Conservation (phyloP, 345 rosid species). For the Eucalyptus leucophloia region DNA sequence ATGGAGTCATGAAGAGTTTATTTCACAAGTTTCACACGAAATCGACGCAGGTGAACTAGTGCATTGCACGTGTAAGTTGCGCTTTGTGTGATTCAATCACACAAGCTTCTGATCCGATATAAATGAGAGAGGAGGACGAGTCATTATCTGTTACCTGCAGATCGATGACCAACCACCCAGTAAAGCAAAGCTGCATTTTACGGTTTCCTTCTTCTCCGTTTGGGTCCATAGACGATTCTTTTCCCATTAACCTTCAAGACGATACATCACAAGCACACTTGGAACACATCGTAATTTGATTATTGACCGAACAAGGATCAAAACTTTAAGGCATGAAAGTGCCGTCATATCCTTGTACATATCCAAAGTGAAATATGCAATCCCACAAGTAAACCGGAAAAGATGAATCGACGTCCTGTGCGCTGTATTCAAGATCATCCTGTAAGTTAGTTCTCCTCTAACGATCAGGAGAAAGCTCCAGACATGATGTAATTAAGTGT, state of each 20-base stretch:
- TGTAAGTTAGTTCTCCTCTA: neutral
- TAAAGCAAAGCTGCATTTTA: neutral
- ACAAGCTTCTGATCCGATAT: neutral
- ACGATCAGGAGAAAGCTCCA: slow-evolving; percentile 8
- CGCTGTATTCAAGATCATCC: neutral
- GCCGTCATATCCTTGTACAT: neutral
- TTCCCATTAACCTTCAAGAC: neutral
- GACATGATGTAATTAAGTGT: neutral
- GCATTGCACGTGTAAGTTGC: neutral
- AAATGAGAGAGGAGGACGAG: neutral
- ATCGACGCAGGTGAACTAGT: neutral
- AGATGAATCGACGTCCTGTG: neutral
- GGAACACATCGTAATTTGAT: neutral
- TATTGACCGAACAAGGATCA: neutral
- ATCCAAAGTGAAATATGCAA: neutral
- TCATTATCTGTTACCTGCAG: neutral
- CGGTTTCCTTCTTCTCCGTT: neutral
- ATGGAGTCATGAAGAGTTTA: neutral
- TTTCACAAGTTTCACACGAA: neutral
- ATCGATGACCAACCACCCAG: neutral
- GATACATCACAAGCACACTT: neutral
- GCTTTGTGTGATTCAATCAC: neutral
- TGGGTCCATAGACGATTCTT: neutral
- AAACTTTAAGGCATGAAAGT: neutral
- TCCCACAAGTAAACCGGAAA: neutral